These are phyloP conservation scores for Uncinocarpus reesii DNA, from an alignment of 2,329 filamentous ascomycete species.

Conservation along the genomic window DNA sequence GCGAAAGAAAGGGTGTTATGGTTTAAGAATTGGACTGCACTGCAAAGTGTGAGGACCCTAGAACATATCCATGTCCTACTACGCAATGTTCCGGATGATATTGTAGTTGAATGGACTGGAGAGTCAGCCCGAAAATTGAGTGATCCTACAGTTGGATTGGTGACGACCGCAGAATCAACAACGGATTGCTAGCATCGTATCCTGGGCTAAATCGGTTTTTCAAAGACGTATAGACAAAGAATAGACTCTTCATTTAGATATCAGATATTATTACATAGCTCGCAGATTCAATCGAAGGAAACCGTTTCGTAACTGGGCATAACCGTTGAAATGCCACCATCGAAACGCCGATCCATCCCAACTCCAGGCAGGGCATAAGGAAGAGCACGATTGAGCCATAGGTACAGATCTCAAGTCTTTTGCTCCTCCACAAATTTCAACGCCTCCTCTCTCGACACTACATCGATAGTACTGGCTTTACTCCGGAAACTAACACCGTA, in stretches of 20 bases:
- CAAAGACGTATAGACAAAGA: not conserved
- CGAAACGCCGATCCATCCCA: not conserved
- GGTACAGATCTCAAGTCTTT: conserved; percentile 30
- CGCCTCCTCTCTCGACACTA: conserved; percentile 76
- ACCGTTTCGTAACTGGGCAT: not conserved
- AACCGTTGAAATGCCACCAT: not conserved
- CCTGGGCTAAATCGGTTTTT: not conserved
- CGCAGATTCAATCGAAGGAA: not conserved
- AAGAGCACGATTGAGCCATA: not conserved
- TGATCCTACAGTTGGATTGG: conserved; percentile 9
- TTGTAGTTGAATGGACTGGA: conserved; percentile 38
- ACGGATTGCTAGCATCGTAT: not conserved
- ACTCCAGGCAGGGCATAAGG: conserved; percentile 13
- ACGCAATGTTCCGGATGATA: conserved; percentile 37
- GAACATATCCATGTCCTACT: conserved; percentile 50
- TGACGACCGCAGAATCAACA: not conserved
- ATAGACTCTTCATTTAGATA: not conserved
- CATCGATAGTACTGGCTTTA: conserved; percentile 90
- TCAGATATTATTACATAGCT: not conserved
- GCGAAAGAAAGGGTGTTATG: conserved; percentile 45
- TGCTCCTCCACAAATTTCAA: conserved; percentile 91
- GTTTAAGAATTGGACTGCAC: conserved; percentile 55
- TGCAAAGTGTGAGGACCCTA: conserved; percentile 51
- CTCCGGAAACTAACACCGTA: conserved; percentile 87
- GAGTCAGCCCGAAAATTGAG: conserved; percentile 20